phyloP scores from a whole-genome alignment of 75 land plant species.

The Cunninghamia lanceolata region DNA sequence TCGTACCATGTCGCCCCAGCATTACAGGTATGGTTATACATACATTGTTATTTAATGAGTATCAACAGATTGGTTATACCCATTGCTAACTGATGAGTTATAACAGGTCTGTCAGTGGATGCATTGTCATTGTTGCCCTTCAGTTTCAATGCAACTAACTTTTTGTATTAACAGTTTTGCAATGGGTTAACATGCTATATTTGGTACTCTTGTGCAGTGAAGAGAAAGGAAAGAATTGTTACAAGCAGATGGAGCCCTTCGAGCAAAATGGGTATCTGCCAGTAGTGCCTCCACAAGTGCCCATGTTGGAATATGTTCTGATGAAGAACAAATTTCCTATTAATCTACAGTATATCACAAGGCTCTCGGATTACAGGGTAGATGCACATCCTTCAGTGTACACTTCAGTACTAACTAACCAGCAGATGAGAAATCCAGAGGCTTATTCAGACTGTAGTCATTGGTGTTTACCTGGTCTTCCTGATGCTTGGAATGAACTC shows the following conservation, averaged over 20 bases:
- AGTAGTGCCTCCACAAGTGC: conserved; percentile 43
- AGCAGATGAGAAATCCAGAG: conserved; percentile 38
- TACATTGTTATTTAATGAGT: not conserved
- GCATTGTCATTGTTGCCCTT: not conserved
- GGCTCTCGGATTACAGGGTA: conserved; percentile 56
- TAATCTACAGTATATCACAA: conserved; percentile 68
- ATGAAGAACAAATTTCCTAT: conserved; percentile 30
- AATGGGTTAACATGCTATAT: too few species aligned
- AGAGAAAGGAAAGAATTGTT: conserved; percentile 38
- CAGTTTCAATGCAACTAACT: not conserved
- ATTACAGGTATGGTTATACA: conserved; percentile 33
- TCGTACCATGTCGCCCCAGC: conserved; percentile 58
- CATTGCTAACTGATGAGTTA: not conserved
- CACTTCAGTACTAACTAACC: conserved; percentile 30
- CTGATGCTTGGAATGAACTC: conserved; percentile 92
- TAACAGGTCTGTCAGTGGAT: not conserved
- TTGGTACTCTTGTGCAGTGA: not conserved
- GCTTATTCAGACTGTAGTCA: conserved; percentile 82
- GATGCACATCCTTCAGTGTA: conserved; percentile 78
- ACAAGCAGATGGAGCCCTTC: conserved; percentile 46
- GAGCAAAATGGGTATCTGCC: conserved; percentile 26
- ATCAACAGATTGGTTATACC: not conserved
- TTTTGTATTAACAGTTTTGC: not conserved
- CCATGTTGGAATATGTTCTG: conserved; percentile 31
- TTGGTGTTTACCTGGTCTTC: conserved; percentile 94